A percentile compares a stretch with the other conserved stretches of the same genome.
phyloP scores from a whole-genome alignment of 345 rosid species.

The Moricandia moricandioides region DNA sequence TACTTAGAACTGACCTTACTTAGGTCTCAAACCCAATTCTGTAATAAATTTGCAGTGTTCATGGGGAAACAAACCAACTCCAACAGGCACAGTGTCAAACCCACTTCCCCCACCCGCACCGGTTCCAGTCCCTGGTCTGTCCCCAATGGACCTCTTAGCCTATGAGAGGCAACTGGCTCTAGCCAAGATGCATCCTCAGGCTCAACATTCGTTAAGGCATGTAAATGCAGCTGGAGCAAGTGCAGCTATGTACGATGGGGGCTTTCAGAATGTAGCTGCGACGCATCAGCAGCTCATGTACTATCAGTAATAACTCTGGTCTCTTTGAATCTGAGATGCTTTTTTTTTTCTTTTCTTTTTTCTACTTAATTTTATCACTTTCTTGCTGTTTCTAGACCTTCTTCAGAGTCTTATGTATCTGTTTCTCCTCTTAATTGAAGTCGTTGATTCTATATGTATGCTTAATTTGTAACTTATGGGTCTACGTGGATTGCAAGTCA shows the following conservation, averaged over 20 bases:
- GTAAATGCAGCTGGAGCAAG: slow-evolving; percentile 65
- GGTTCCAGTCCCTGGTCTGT: slow-evolving; percentile 48
- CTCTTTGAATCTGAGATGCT: neutral
- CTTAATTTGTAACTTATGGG: slow-evolving; percentile 23
- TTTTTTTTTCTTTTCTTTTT: neutral
- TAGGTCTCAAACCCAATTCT: neutral
- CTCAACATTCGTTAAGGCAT: slow-evolving; percentile 75
- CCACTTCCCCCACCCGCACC: slow-evolving; percentile 83
- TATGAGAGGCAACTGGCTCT: slow-evolving; percentile 69
- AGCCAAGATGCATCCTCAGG: slow-evolving; percentile 80
- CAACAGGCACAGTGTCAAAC: slow-evolving; percentile 69
- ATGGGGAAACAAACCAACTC: slow-evolving; percentile 95
- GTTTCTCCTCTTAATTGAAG: slow-evolving; percentile 11
- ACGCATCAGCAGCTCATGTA: slow-evolving; percentile 91
- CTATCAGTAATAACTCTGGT: slow-evolving; percentile 48
- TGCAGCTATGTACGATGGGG: slow-evolving; percentile 78
- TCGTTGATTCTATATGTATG: slow-evolving; percentile 12
- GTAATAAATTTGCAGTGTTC: slow-evolving; percentile 60
- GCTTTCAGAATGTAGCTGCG: slow-evolving; percentile 69
- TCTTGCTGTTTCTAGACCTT: slow-evolving; percentile 24
- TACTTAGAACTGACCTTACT: neutral
- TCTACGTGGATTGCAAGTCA: slow-evolving; percentile 7
- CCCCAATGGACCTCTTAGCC: slow-evolving; percentile 57
- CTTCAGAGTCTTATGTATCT: slow-evolving; percentile 21
- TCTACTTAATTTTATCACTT: slow-evolving; percentile 1